Evolutionary conservation across 2,329 filamentous ascomycete genomes (phyloP).

Genomic region (Parasarocladium wereldwijsianum): DNA sequence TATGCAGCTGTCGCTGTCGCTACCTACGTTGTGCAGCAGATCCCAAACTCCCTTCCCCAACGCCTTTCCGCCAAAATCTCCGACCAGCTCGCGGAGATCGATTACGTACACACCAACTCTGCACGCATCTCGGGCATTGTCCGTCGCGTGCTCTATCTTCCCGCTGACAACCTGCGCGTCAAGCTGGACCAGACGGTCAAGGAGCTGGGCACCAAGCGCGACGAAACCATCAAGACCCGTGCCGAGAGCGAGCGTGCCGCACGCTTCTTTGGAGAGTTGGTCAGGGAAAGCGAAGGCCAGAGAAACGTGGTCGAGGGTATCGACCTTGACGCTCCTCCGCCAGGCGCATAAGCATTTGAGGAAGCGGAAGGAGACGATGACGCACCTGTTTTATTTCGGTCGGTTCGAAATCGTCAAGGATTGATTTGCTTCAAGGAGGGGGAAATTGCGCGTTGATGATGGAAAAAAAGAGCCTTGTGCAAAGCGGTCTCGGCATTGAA

Average conservation of each 20-base stretch:
- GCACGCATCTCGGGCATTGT: slow-evolving; percentile 73
- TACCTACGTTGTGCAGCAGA: slow-evolving; percentile 71
- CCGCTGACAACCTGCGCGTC: slow-evolving; percentile 73
- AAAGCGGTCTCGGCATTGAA: too few relatives aligned
- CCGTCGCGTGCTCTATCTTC: slow-evolving; percentile 75
- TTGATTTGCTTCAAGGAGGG: too few relatives aligned
- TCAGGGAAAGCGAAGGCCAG: slow-evolving; percentile 46
- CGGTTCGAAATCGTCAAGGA: too few relatives aligned
- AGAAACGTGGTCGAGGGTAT: slow-evolving; percentile 33
- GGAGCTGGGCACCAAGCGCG: slow-evolving; percentile 61
- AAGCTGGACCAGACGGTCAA: slow-evolving; percentile 76
- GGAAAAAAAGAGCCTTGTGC: too few relatives aligned
- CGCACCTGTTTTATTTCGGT: too few relatives aligned
- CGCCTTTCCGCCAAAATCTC: slow-evolving; percentile 78
- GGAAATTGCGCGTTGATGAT: too few relatives aligned
- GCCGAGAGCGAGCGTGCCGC: slow-evolving; percentile 72
- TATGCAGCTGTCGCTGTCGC: slow-evolving; percentile 53
- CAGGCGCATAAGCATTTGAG: slow-evolving; percentile 9
- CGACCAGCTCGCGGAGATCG: slow-evolving; percentile 61
- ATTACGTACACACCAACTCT: slow-evolving; percentile 87
- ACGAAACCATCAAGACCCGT: slow-evolving; percentile 71
- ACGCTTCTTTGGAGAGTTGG: slow-evolving; percentile 82
- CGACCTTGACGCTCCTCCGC: slow-evolving; percentile 39
- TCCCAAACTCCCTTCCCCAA: slow-evolving; percentile 76
- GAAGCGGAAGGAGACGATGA: too few relatives aligned